phyloP scores from a whole-genome alignment of 2,329 filamentous ascomycete genomes.

The Thielaviopsis euricoi region DNA sequence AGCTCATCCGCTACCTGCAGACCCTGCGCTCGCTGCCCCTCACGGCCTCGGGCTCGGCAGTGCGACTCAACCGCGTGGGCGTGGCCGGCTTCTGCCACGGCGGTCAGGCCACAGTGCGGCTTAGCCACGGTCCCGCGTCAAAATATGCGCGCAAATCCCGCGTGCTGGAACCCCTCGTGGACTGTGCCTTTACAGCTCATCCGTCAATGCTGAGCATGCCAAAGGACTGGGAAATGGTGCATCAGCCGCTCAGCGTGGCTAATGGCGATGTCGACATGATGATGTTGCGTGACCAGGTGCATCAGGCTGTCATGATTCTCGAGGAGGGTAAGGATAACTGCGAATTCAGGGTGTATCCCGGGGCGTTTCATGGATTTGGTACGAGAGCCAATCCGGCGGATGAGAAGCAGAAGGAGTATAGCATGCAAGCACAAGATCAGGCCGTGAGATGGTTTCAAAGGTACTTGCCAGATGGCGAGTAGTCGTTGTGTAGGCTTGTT shows the following conservation, averaged over 20 bases:
- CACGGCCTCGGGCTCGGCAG: not conserved
- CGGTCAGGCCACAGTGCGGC: conserved; percentile 32
- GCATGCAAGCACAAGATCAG: conserved; percentile 22
- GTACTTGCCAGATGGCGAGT: not conserved
- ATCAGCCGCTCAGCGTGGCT: conserved; percentile 27
- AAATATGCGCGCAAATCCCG: conserved; percentile 13
- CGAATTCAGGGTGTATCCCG: conserved; percentile 21
- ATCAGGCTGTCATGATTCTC: conserved; percentile 16
- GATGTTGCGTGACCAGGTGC: conserved; percentile 18
- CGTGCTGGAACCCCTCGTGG: conserved; percentile 23
- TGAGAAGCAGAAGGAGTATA: conserved; percentile 18
- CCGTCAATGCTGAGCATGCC: conserved; percentile 30
- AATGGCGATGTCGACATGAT: conserved; percentile 27
- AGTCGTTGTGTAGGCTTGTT: not conserved
- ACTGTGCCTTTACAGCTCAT: conserved; percentile 34
- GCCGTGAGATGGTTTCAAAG: conserved; percentile 21
- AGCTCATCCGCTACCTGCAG: conserved; percentile 14
- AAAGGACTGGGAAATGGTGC: conserved; percentile 26
- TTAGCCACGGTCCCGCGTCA: conserved; percentile 19
- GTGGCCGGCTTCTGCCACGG: conserved; percentile 47
- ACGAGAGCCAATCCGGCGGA: conserved; percentile 21
- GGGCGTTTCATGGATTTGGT: conserved; percentile 26
- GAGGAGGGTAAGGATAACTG: conserved; percentile 16
- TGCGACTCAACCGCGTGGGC: conserved; percentile 22
- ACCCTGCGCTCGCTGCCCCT: conserved; percentile 6